Evolutionary conservation across 495 filamentous ascomycete species (phyloP).

Genomic region (Podospora sp.): DNA sequence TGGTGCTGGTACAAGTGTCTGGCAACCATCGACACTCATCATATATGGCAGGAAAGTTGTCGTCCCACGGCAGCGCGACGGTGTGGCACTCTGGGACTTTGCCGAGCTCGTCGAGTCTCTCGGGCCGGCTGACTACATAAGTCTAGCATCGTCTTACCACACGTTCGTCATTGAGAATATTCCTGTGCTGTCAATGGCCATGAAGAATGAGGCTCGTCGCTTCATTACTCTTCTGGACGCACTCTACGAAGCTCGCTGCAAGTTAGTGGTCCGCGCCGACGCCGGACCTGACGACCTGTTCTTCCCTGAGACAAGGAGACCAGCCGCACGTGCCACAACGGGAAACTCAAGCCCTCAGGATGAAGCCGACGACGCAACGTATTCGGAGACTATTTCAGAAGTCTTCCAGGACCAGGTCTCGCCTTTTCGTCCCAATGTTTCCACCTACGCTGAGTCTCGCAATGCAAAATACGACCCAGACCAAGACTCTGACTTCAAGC

Average conservation of each 20-base stretch:
- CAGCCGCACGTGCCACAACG: background rate
- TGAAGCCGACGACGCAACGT: conserved; percentile 52
- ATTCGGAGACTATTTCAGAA: conserved; percentile 69
- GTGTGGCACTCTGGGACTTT: conserved; percentile 61
- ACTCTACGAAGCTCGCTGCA: conserved; percentile 69
- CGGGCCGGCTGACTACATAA: conserved; percentile 74
- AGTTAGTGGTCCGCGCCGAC: conserved; percentile 59
- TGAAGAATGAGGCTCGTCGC: conserved; percentile 72
- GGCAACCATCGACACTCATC: conserved; percentile 51
- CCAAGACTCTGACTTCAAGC: conserved; percentile 50
- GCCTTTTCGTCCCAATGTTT: conserved; percentile 74
- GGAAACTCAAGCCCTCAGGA: background rate
- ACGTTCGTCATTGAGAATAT: conserved; percentile 65
- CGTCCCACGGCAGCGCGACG: conserved; percentile 52
- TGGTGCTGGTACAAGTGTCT: conserved; percentile 32
- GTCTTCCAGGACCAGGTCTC: conserved; percentile 69
- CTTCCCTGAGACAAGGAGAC: conserved; percentile 59
- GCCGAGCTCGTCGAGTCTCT: conserved; percentile 59
- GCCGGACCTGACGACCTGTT: conserved; percentile 66
- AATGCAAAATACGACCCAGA: conserved; percentile 49
- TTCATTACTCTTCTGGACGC: conserved; percentile 74
- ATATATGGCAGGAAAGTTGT: conserved; percentile 63
- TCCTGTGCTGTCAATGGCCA: conserved; percentile 56
- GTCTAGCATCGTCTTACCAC: conserved; percentile 68
- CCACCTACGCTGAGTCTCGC: conserved; percentile 49